A percentile compares a stretch with the other conserved stretches of the same genome.
phyloP scores from a whole-genome alignment of 106 monocot genomes.

The Dioscorea alata region DNA sequence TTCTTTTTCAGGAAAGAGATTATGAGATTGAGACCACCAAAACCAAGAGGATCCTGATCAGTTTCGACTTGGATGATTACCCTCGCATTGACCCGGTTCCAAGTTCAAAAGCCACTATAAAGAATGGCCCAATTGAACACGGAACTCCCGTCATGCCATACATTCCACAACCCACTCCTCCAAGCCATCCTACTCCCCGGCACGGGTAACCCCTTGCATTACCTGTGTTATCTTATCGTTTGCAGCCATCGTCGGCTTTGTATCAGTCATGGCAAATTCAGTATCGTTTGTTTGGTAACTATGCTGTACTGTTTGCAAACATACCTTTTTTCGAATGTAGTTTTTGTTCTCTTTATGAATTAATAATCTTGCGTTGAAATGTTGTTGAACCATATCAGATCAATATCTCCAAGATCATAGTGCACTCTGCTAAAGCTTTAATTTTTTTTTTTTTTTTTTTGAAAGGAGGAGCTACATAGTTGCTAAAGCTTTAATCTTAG shows the following conservation, averaged over 20 bases:
- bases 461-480: too few relatives aligned
- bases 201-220: background rate
- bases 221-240: background rate
- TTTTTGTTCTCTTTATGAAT: background rate
- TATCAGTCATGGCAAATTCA: background rate
- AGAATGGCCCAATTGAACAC: constrained; percentile 57
- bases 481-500: too few relatives aligned
- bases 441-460: too few relatives aligned
- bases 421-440: too few relatives aligned
- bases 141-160: constrained; percentile 66
- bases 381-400: too few relatives aligned
- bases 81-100: constrained; percentile 48
- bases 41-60: background rate
- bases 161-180: constrained; percentile 32
- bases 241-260: background rate
- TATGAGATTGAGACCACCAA: background rate
- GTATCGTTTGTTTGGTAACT: background rate
- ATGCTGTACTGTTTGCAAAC: background rate
- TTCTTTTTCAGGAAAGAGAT: constrained; percentile 22
- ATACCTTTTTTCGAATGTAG: background rate
- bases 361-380: too few relatives aligned
- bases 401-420: too few relatives aligned
- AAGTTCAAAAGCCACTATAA: constrained; percentile 45
- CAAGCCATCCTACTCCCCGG: constrained; percentile 19
- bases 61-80: constrained; percentile 44